A percentile compares a stretch with the other conserved stretches of the same genome.
Conservation (phyloP, 345 rosid genomes). For the Ailanthus altissimus region DNA sequence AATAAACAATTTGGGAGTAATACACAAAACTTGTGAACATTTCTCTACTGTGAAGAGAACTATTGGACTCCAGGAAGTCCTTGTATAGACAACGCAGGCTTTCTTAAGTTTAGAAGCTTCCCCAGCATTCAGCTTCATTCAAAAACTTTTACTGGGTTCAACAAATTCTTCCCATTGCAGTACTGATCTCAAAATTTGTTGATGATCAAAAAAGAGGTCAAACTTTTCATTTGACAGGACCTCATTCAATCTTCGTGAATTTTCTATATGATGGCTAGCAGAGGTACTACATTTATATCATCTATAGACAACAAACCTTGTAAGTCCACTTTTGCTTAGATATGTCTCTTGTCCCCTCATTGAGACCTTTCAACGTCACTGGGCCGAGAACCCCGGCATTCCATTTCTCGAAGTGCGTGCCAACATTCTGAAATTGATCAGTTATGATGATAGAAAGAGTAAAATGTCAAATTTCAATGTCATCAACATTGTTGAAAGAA, state of each 20-base stretch:
- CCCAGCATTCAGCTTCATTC: not conserved
- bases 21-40: not conserved
- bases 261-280: not conserved
- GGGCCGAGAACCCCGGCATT: constrained; percentile 94
- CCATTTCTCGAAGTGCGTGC: constrained; percentile 80
- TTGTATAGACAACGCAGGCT: not conserved
- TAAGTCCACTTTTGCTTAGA: constrained; percentile 89
- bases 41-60: not conserved
- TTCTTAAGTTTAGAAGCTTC: not conserved
- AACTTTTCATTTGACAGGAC: not conserved
- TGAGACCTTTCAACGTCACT: constrained; percentile 66
- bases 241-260: not conserved
- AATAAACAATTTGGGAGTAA: not conserved
- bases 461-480: not conserved
- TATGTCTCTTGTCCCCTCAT: constrained; percentile 78
- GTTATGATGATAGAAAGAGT: no score
- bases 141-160: not conserved
- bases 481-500: not conserved
- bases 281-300: constrained; percentile 25
- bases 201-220: not conserved
- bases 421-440: constrained; percentile 71
- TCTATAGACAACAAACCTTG: constrained; percentile 59
- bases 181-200: not conserved
- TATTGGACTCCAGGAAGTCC: not conserved
- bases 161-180: not conserved